Conservation (phyloP, 768 basidiomycete species). For the Pleurotus citrinopileatus region DNA sequence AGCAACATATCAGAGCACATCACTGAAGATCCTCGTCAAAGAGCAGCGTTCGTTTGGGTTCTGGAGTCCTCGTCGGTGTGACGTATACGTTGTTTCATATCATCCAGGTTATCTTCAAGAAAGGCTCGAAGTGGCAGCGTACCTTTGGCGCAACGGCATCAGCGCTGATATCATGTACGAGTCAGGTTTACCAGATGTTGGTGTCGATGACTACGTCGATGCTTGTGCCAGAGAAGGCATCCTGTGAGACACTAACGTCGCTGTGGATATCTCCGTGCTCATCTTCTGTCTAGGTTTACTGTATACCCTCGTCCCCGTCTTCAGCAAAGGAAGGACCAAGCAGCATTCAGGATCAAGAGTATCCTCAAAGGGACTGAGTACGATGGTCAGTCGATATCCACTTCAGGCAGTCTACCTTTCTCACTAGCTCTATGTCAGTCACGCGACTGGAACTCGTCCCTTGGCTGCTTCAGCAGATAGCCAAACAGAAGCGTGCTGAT, state of each 20-base stretch:
- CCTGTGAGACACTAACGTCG: constrained; percentile 37
- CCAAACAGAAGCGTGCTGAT: constrained; percentile 78
- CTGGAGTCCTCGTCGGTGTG: constrained; percentile 88
- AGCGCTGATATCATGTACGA: constrained; percentile 91
- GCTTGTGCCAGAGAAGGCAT: constrained; percentile 81
- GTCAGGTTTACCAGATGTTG: constrained; percentile 55
- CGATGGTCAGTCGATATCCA: constrained; percentile 48
- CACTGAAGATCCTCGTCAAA: constrained; percentile 68
- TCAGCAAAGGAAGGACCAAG: constrained; percentile 51
- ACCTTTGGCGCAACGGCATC: constrained; percentile 79
- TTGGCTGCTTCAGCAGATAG: constrained; percentile 75
- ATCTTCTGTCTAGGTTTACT: constrained; percentile 33
- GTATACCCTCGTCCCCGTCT: constrained; percentile 48
- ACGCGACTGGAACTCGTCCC: constrained; percentile 67
- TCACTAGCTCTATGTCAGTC: constrained; percentile 21
- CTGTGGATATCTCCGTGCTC: background rate
- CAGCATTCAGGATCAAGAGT: constrained; percentile 81
- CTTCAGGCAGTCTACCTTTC: background rate
- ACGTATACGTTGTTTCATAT: constrained; percentile 82
- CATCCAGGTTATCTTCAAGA: constrained; percentile 74
- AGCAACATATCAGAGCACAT: constrained; percentile 66
- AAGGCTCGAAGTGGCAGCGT: constrained; percentile 71
- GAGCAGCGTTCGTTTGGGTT: constrained; percentile 83
- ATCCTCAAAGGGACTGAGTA: constrained; percentile 75
- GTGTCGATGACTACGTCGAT: constrained; percentile 65